Evolutionary conservation across 2,329 filamentous ascomycete species (phyloP), one percentile per base, ranked within the genome.

Genomic region (Curvularia sp.): DNA sequence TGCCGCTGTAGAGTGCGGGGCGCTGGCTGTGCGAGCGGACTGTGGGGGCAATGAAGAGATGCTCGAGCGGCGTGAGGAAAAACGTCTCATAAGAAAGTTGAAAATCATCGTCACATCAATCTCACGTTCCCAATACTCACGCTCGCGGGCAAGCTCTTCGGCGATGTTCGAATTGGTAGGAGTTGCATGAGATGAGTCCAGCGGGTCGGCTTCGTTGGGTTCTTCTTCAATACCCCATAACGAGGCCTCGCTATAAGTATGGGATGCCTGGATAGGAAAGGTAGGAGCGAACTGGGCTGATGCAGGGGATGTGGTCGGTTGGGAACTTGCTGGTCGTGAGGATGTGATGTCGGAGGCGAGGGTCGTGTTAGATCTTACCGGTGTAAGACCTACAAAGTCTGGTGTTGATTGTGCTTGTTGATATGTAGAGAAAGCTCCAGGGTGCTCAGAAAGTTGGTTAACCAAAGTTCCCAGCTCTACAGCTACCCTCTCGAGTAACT

Each of bases 71-170:
- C 72, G 69, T 3, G 75, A 76, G 2, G 75, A 75, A 58, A 77
- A 78, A 35, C 76, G 75, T 43, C 70, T 71, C 20, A 76, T 67
- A 9, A 78, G 67, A 42, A 77, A 98, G 49, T 89, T 88, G 80
- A 98, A 98, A 33, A 98, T 91, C 75, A 97, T 90, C 73, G 90
- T 91, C 64, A 97, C 86, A 71, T 98, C 93, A 5, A 98, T 84
- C 53, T 97, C 91, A 60, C 89, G 88, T 78, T 98, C 93, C 95
- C 95, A 99, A 72, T 97, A 95, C 35, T 95, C 91, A 22, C 81
- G 81, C 58, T 88, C 85, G 8, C 77, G 77, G 8, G 78, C 75
- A 15, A 79, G 44, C 41, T 77, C 68, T 41, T 76, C 71, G 64
- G 72, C 57, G 26, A 64, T 65, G 42, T 65, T 68, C 26, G 60